Evolutionary conservation across 2,329 filamentous ascomycete genomes (phyloP).

Genomic region (Emergomyces africanus): DNA sequence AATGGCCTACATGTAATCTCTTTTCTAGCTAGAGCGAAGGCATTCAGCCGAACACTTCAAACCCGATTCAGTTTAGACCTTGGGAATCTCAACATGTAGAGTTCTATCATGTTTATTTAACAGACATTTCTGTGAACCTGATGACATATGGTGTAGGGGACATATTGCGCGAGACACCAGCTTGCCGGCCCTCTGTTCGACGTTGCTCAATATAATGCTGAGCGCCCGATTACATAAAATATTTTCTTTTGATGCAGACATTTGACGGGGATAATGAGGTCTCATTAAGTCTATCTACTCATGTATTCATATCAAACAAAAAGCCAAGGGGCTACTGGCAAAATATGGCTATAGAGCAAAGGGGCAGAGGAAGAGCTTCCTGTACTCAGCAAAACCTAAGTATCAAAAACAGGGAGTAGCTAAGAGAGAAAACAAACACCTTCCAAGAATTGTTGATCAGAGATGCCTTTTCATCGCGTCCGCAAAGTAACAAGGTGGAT

Average conservation of each 20-base stretch:
- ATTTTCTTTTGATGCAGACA: no score
- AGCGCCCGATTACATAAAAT: no score
- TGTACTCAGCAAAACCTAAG: neutral
- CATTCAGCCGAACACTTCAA: neutral
- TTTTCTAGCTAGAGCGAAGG: neutral
- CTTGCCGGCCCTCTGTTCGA: no score
- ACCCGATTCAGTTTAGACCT: neutral
- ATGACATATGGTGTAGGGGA: neutral
- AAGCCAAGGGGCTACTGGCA: neutral
- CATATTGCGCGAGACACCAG: no score
- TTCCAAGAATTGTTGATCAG: slow-evolving; percentile 60
- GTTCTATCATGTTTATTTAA: neutral
- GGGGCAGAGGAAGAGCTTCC: neutral
- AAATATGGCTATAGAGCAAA: neutral
- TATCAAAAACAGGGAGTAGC: neutral
- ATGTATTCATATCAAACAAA: neutral
- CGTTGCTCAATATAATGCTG: no score
- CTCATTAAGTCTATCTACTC: neutral
- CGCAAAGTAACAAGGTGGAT: slow-evolving; percentile 94
- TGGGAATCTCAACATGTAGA: neutral
- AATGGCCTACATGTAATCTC: neutral
- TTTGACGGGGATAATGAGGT: no score
- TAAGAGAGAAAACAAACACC: slow-evolving; percentile 12
- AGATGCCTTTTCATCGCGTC: slow-evolving; percentile 92
- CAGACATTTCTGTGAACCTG: neutral